Percentiles rank a stretch among this genome's conserved stretches.
phyloP scores from a whole-genome alignment of 2,329 filamentous ascomycete species.

The Fusarium ramigenum region DNA sequence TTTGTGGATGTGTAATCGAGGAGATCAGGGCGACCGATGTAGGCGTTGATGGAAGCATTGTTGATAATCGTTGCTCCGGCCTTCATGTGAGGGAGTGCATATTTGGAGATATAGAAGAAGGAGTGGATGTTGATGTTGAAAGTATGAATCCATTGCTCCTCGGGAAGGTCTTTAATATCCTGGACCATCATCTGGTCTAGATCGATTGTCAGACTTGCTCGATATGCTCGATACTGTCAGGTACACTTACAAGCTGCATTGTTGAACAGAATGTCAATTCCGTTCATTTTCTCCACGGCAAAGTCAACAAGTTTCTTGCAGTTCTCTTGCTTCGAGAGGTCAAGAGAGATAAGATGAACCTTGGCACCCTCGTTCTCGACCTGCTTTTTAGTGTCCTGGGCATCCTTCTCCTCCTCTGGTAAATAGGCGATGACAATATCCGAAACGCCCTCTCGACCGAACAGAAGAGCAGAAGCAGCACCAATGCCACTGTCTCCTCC shows the following conservation, averaged over 20 bases:
- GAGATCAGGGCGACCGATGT: constrained; percentile 81
- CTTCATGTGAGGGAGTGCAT: constrained; percentile 78
- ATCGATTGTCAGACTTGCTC: neutral
- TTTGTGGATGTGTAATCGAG: constrained; percentile 85
- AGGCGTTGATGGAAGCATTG: constrained; percentile 85
- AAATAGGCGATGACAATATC: constrained; percentile 78
- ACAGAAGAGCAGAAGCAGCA: constrained; percentile 77
- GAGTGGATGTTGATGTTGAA: constrained; percentile 87
- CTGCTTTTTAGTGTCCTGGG: constrained; percentile 75
- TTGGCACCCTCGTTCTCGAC: constrained; percentile 74
- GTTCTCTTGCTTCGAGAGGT: constrained; percentile 72
- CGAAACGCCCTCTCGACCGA: constrained; percentile 79
- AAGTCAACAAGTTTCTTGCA: constrained; percentile 76
- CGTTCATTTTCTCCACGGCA: constrained; percentile 71
- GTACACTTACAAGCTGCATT: constrained; percentile 73
- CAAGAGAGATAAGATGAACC: constrained; percentile 70
- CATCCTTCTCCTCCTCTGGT: constrained; percentile 79
- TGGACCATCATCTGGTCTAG: constrained; percentile 69
- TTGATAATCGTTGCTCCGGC: constrained; percentile 83
- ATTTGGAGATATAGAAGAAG: constrained; percentile 84
- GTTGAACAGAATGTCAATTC: constrained; percentile 78
- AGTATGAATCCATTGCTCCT: constrained; percentile 82
- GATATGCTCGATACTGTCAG: neutral
- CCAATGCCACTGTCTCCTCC: constrained; percentile 85
- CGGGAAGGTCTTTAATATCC: constrained; percentile 75